A percentile compares a stretch with the other conserved stretches of the same genome.
These are phyloP conservation scores for Alternaria tenuissima DNA, from an alignment of 2,329 filamentous ascomycete species.

Conservation along the genomic window DNA sequence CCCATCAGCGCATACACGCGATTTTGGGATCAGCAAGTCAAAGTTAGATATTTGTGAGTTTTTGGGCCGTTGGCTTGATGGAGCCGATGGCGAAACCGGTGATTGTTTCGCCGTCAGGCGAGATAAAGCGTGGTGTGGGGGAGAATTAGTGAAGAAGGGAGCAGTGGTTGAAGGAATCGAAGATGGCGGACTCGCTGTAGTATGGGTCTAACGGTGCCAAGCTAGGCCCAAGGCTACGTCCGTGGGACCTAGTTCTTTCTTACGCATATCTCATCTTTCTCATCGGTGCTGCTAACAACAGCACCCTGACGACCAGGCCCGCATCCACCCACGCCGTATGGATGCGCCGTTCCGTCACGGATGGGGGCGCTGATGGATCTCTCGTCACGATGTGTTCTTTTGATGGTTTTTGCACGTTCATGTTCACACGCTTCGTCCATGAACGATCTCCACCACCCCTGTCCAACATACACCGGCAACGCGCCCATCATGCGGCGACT, in stretches of 20 bases:
- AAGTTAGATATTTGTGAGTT: slow-evolving; percentile 22
- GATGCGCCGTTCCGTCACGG: slow-evolving; percentile 7
- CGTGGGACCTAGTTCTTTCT: slow-evolving; percentile 35
- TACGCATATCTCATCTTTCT: slow-evolving; percentile 32
- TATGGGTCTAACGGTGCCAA: slow-evolving; percentile 30
- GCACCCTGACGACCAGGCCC: slow-evolving; percentile 15
- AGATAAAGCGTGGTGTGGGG: slow-evolving; percentile 24
- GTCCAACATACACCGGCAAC: slow-evolving; percentile 14
- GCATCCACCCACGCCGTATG: slow-evolving; percentile 19
- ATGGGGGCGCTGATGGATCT: slow-evolving; percentile 12
- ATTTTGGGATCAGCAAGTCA: slow-evolving; percentile 30
- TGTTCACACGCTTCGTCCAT: slow-evolving; percentile 20
- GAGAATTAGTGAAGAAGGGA: slow-evolving; percentile 26
- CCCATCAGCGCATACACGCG: slow-evolving; percentile 46
- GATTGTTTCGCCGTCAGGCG: slow-evolving; percentile 15
- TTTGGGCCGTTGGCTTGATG: slow-evolving; percentile 21
- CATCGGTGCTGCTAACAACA: slow-evolving; percentile 25
- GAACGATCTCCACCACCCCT: slow-evolving; percentile 20
- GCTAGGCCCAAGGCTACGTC: slow-evolving; percentile 29
- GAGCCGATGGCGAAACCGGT: slow-evolving; percentile 28
- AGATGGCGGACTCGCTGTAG: slow-evolving; percentile 30
- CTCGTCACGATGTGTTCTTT: slow-evolving; percentile 6
- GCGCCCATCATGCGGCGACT: slow-evolving; percentile 11
- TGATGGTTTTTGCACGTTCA: slow-evolving; percentile 19
- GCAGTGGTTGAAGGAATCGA: slow-evolving; percentile 37